phyloP scores from a whole-genome alignment of 768 basidiomycete species.

The Amanita rubescens region DNA sequence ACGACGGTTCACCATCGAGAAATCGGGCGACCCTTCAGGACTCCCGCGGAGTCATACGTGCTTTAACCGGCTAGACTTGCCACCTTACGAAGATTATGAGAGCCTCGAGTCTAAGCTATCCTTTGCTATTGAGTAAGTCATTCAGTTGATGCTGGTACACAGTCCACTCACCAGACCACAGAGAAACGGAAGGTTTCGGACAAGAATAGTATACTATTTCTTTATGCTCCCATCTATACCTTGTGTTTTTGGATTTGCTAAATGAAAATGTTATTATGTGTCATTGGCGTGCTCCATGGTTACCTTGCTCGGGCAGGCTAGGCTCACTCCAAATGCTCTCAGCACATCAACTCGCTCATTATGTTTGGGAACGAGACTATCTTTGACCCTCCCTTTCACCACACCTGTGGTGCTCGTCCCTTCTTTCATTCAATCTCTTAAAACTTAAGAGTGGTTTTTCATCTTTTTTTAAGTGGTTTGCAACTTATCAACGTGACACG shows the following conservation, averaged over 20 bases:
- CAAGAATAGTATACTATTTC: constrained; percentile 37
- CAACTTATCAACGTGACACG: no score
- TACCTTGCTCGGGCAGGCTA: no score
- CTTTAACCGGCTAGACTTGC: constrained; percentile 86
- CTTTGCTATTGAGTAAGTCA: constrained; percentile 72
- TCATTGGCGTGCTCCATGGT: no score
- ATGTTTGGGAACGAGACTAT: no score
- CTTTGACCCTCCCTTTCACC: no score
- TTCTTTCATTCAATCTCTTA: no score
- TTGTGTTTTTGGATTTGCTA: background rate
- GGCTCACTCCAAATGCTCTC: no score
- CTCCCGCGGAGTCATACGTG: constrained; percentile 90
- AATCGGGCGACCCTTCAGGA: constrained; percentile 83
- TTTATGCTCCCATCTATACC: constrained; percentile 4
- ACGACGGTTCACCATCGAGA: constrained; percentile 90
- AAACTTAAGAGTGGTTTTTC: no score
- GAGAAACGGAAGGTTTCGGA: constrained; percentile 75
- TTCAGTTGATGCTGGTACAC: background rate
- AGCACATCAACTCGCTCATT: no score
- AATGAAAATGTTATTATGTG: no score
- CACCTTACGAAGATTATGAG: constrained; percentile 85
- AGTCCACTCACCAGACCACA: constrained; percentile 19
- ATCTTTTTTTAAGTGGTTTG: no score
- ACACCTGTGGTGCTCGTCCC: no score
- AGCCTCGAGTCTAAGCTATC: constrained; percentile 80